Percentiles rank a stretch among this genome's conserved stretches.
Evolutionary conservation across 768 basidiomycete genomes (phyloP).

Genomic region (Collybia sp.): DNA sequence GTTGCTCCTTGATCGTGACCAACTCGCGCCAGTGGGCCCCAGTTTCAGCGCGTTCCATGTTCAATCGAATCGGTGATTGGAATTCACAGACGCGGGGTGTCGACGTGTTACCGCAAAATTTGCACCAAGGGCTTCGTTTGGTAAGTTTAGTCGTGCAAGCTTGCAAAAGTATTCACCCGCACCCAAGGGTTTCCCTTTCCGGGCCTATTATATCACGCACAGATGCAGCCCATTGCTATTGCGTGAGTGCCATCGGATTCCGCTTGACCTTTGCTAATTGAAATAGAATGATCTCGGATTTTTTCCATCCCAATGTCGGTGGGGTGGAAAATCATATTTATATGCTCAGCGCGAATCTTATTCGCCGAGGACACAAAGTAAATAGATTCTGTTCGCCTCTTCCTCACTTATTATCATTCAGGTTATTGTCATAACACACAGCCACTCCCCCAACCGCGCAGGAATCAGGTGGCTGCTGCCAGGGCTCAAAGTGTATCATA

Average conservation of each 20-base stretch:
- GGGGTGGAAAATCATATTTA: constrained; percentile 98
- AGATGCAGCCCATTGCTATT: constrained; percentile 29
- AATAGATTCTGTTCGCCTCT: constrained; percentile 6
- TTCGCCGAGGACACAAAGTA: constrained; percentile 83
- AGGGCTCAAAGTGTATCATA: constrained; percentile 88
- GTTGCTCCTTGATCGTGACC: too few relatives aligned
- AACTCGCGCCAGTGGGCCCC: too few relatives aligned
- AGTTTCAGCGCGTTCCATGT: too few relatives aligned
- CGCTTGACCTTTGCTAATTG: constrained; percentile 1
- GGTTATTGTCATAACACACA: constrained; percentile 95
- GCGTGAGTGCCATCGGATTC: constrained; percentile 19
- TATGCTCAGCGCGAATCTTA: constrained; percentile 81
- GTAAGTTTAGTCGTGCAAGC: too few relatives aligned
- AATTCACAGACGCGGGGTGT: too few relatives aligned
- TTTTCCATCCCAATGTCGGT: constrained; percentile 91
- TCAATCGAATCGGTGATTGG: too few relatives aligned
- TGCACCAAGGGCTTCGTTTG: too few relatives aligned
- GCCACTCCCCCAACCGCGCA: constrained; percentile 78
- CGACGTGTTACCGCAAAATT: too few relatives aligned
- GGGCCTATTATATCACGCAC: too few relatives aligned
- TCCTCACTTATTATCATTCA: constrained; percentile 20
- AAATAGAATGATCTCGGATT: constrained; percentile 90
- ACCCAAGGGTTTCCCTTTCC: too few relatives aligned
- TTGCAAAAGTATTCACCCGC: too few relatives aligned
- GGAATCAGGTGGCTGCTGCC: constrained; percentile 89